Base-by-base conservation (phyloP, 768 basidiomycete species). In the Guyanaporus albipodus region DNA sequence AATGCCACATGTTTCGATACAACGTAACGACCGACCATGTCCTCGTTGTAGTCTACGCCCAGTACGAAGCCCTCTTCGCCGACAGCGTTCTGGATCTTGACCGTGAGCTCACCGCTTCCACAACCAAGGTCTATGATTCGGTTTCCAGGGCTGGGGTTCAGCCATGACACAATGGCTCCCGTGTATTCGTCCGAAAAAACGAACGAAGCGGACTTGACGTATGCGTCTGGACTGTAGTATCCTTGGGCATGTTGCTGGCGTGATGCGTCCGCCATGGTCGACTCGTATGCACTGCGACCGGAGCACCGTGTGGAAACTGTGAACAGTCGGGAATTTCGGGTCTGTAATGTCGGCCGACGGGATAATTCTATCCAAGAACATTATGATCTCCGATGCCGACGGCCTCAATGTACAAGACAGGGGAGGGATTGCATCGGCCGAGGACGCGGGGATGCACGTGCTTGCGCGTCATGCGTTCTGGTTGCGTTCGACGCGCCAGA, bases 51-150 rank as follows among this genome's bases (percentile, higher is more conserved):
- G 62, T 93, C 91, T 10, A 83, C 70, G 0, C 87, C 91, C 10
- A 86, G 73, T 3, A 88, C 77, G 15, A 73, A 35, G 0, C 88
- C 84, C 7, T 68, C 73, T 35, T 53, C 33, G 19, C 53, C 71
- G 6, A 92, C 85, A 14, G 73, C 55, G 11, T 73, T 60, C 38
- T 76, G 70, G 24, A 94, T 71, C 45, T 75, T 66, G 38, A 76
- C 52, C 0, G 86, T 88, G 12, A 92, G 67, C 53, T 92, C 85
- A 0, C 89, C 91, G 36, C 82, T 89, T 15, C 91, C 90, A 58
- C 90, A 92, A 3, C 91, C 90, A 35, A 90, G 66, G 56, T 90
- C 88, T 48, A 86, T 69, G 36, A 91, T 82, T 39, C 72, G 71
- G 54, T 91, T 84, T 2, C 88, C 88, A 0, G 78, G 74, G 51